Conservation (phyloP, 2,329 filamentous ascomycete genomes). For the Curvularia eragrostidis region DNA sequence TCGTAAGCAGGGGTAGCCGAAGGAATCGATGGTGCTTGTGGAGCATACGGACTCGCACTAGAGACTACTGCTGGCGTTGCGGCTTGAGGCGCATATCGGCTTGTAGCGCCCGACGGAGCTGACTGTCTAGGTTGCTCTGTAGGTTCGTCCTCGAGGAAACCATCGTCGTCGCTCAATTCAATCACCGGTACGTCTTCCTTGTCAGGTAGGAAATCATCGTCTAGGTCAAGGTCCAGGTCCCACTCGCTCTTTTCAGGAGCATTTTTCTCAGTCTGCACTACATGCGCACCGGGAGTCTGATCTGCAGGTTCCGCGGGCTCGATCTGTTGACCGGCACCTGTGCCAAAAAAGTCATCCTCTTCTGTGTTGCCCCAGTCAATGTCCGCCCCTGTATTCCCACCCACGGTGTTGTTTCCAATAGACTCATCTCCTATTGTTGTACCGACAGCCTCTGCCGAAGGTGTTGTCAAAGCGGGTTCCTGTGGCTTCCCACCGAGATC, state of each 20-base stretch:
- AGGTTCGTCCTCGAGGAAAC: conserved; percentile 76
- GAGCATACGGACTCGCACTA: conserved; percentile 57
- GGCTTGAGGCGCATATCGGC: conserved; percentile 48
- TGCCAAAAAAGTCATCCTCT: conserved; percentile 42
- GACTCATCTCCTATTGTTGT: conserved; percentile 43
- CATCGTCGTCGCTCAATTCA: conserved; percentile 84
- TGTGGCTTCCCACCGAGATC: conserved; percentile 38
- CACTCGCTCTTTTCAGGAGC: conserved; percentile 70
- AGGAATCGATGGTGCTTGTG: conserved; percentile 58
- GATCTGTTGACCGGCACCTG: conserved; percentile 20
- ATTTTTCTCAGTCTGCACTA: conserved; percentile 23
- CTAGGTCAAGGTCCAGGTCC: conserved; percentile 84
- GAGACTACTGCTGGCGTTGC: conserved; percentile 32
- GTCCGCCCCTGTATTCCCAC: conserved; percentile 39
- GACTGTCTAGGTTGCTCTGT: conserved; percentile 22
- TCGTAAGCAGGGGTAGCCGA: conserved; percentile 38
- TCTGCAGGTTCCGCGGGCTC: conserved; percentile 27
- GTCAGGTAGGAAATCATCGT: conserved; percentile 73
- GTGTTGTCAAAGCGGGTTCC: conserved; percentile 32
- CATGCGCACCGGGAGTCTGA: conserved; percentile 31
- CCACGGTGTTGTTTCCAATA: conserved; percentile 40
- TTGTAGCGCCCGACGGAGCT: conserved; percentile 25
- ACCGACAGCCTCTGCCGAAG: conserved; percentile 36
- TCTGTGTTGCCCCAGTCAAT: conserved; percentile 47
- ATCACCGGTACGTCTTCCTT: conserved; percentile 59